Evolutionary conservation across 2,329 filamentous ascomycete genomes (phyloP).

Genomic region (Thermothelomyces thermophilus): DNA sequence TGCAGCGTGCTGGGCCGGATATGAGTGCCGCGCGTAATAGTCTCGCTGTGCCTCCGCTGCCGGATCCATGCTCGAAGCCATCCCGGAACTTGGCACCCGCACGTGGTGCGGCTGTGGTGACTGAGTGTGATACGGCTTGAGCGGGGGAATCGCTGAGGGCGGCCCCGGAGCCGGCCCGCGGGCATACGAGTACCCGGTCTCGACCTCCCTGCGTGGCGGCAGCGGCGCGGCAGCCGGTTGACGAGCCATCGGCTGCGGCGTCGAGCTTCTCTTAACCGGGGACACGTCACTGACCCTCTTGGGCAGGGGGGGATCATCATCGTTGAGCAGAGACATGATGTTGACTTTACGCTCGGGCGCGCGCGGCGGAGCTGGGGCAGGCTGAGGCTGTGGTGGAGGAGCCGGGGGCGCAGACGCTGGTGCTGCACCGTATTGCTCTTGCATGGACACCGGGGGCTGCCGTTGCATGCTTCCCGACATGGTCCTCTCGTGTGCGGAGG

Average conservation of each 20-base stretch:
- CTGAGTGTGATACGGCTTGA: constrained; percentile 46
- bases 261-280: constrained; percentile 39
- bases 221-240: constrained; percentile 30
- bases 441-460: constrained; percentile 27
- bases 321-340: constrained; percentile 58
- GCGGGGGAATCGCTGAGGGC: constrained; percentile 44
- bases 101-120: constrained; percentile 47
- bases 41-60: constrained; percentile 35
- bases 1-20: constrained; percentile 29
- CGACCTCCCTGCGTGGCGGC: constrained; percentile 44
- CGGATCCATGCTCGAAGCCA: constrained; percentile 36
- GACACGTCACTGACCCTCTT: constrained; percentile 47
- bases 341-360: constrained; percentile 53
- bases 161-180: constrained; percentile 34
- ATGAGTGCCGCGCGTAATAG: constrained; percentile 40
- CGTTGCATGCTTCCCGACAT: constrained; percentile 35
- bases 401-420: constrained; percentile 20
- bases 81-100: constrained; percentile 38
- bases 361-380: constrained; percentile 35
- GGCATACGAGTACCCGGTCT: constrained; percentile 41
- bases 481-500: constrained; percentile 28
- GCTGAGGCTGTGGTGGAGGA: constrained; percentile 34
- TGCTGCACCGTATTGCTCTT: constrained; percentile 20
- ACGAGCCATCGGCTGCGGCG: constrained; percentile 43
- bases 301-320: constrained; percentile 46